Evolutionary conservation across 257 asterid genomes (phyloP), one percentile per base, ranked within the genome.

Genomic region (Datura wrightii): DNA sequence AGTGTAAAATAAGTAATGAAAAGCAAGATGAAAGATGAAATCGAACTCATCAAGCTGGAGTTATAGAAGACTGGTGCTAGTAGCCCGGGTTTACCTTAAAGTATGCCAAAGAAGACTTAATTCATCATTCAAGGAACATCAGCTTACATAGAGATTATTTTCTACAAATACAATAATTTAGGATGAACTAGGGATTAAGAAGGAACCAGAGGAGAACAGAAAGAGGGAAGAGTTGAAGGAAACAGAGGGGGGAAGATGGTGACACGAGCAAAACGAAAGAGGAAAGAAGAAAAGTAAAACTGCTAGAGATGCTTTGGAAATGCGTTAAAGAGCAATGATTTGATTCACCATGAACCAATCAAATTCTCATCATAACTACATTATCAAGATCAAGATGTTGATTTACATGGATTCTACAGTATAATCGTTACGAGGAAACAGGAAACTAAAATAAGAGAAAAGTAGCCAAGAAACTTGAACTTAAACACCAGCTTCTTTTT

Each of bases 1-100:
- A 71, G 37, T 42, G 16, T 42, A 37, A 41, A 70, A 41, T 16
- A 70, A 70, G 53, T 1, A 41, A 70, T 2, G 79, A 42, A 41
- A 70, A 70, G 54, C 79, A 42, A 70, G 79, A 70, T 41, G 10
- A 18, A 2, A 16, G 54, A 70, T 70, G 79, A 70, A 69, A 70
- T 70, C 31, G 36, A 70, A 42, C 79, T 16, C 34, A 69, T 69
- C 79, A 41, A 70, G 54, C 24, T 24, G 53, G 41, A 41, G 53
- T 69, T 69, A 8, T 31, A 41, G 5, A 15, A 69, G 46, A 69
- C 34, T 39, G 78, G 31, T 69, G 19, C 11, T 41, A 69, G 78
- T 69, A 69, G 44, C 74, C 72, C 15, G 3, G 34, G 52, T 67
- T 67, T 39, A 39, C 48, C 10, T 67, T 67, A 52, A 67, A 37